A percentile compares a stretch with the other conserved stretches of the same genome.
Evolutionary conservation across 116 monocot genomes (phyloP).

Genomic region (Posidonia oceanica): DNA sequence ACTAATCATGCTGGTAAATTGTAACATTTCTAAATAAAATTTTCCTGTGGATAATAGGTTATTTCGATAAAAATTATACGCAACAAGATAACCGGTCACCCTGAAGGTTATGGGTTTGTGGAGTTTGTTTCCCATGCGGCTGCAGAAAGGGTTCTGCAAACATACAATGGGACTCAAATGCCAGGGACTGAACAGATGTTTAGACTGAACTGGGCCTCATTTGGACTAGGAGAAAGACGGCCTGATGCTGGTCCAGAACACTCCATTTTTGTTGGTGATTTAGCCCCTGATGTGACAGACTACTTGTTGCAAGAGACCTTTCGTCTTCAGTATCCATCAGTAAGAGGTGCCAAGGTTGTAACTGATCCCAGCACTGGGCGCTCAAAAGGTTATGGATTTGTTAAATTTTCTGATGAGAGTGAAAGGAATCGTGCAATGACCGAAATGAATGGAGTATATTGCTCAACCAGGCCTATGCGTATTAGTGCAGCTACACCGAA

Average conservation of each 20-base stretch:
- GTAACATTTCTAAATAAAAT: not conserved
- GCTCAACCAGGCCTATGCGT: slow-evolving; percentile 84
- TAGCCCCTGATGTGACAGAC: slow-evolving; percentile 89
- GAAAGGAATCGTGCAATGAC: slow-evolving; percentile 88
- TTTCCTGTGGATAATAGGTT: slow-evolving; percentile 29
- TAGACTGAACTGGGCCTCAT: slow-evolving; percentile 86
- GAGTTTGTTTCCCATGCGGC: slow-evolving; percentile 77
- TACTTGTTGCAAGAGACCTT: slow-evolving; percentile 82
- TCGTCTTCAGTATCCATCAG: slow-evolving; percentile 64
- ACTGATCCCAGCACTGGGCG: slow-evolving; percentile 78
- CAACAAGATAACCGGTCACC: slow-evolving; percentile 87
- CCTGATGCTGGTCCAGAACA: slow-evolving; percentile 55
- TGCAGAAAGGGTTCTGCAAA: slow-evolving; percentile 74
- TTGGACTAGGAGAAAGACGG: slow-evolving; percentile 65
- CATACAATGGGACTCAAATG: slow-evolving; percentile 74
- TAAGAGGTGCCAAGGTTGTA: slow-evolving; percentile 86
- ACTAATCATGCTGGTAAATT: not conserved
- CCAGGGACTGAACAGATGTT: slow-evolving; percentile 77
- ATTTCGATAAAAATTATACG: slow-evolving; percentile 84
- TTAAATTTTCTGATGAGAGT: slow-evolving; percentile 77
- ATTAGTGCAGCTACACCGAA: slow-evolving; percentile 86
- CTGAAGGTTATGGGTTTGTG: slow-evolving; percentile 95
- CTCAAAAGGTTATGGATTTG: slow-evolving; percentile 95
- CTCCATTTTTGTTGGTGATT: slow-evolving; percentile 90
- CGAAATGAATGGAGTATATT: slow-evolving; percentile 90